Conservation (phyloP, 768 basidiomycete species). For the Amanita rubescens region DNA sequence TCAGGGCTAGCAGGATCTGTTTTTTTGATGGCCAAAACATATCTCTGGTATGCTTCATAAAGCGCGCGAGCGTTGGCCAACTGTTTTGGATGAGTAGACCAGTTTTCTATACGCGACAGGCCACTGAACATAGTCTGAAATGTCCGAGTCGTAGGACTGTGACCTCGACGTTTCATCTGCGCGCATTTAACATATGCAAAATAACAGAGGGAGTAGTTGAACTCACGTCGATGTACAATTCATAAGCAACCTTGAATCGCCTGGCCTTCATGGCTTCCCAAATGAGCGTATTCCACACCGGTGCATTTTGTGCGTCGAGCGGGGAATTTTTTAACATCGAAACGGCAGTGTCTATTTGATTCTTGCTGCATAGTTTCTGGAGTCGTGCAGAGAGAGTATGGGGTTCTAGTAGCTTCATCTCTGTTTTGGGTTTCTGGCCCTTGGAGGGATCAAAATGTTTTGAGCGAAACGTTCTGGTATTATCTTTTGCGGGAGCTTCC, state of each 20-base stretch:
- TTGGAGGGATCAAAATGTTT: slow-evolving; percentile 31
- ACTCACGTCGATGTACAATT: slow-evolving; percentile 64
- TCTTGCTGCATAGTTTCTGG: slow-evolving; percentile 46
- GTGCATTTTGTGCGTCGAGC: slow-evolving; percentile 63
- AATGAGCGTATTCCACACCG: slow-evolving; percentile 78
- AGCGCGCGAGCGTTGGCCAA: slow-evolving; percentile 52
- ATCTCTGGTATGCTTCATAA: slow-evolving; percentile 49
- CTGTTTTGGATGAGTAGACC: slow-evolving; percentile 52
- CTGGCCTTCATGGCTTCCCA: slow-evolving; percentile 51
- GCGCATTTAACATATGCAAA: slow-evolving; percentile 1
- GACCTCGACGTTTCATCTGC: slow-evolving; percentile 83
- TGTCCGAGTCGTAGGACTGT: slow-evolving; percentile 59
- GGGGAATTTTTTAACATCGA: slow-evolving; percentile 62
- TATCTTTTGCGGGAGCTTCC: slow-evolving; percentile 3
- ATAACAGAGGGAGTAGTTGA: slow-evolving; percentile 1
- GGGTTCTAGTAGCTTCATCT: slow-evolving; percentile 46
- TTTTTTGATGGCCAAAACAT: slow-evolving; percentile 41
- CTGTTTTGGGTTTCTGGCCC: slow-evolving; percentile 15
- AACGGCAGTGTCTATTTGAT: slow-evolving; percentile 56
- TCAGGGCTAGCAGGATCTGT: slow-evolving; percentile 39
- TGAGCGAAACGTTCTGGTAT: slow-evolving; percentile 25
- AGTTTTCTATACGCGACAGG: slow-evolving; percentile 52
- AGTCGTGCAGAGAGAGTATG: slow-evolving; percentile 54
- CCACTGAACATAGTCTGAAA: slow-evolving; percentile 66
- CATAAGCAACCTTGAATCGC: slow-evolving; percentile 51